Conservation (phyloP, 2,329 filamentous ascomycete genomes). For the Chaetomiaceae sp. region DNA sequence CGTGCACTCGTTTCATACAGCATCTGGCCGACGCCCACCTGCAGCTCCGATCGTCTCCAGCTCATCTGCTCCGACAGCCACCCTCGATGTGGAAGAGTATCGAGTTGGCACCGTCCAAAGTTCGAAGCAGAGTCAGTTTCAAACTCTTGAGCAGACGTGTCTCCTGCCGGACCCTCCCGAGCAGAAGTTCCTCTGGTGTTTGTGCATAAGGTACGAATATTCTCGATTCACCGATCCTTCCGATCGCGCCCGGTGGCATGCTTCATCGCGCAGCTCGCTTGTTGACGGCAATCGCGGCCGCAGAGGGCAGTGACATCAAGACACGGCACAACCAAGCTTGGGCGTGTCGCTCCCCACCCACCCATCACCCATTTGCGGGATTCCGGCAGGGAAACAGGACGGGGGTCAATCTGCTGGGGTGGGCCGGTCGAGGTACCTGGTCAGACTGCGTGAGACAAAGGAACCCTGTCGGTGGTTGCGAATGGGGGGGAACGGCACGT, state of each 20-base stretch:
- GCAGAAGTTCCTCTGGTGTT: too few species aligned
- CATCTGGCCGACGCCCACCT: slow-evolving; percentile 1
- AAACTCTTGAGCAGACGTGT: too few species aligned
- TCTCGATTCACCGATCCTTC: too few species aligned
- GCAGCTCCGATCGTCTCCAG: slow-evolving; percentile 6
- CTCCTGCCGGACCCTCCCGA: too few species aligned
- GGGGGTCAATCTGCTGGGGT: not conserved
- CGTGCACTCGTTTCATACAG: not conserved
- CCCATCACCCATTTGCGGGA: not conserved
- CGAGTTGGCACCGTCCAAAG: too few species aligned
- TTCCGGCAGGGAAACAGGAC: not conserved
- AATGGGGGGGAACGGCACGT: slow-evolving; percentile 18
- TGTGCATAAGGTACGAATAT: too few species aligned
- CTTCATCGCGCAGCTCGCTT: too few species aligned
- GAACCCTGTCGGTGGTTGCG: not conserved
- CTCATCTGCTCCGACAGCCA: not conserved
- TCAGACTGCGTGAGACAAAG: slow-evolving; percentile 15
- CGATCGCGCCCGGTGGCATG: too few species aligned
- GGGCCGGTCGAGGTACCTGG: slow-evolving; percentile 13
- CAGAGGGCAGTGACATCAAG: too few species aligned
- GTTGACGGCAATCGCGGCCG: too few species aligned
- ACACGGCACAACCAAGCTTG: not conserved
- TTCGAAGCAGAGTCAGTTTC: too few species aligned
- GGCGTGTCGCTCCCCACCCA: not conserved
- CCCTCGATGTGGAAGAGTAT: too few species aligned